Base-by-base conservation (phyloP, 148 eudicot species). In the Gaultheria prostrata region DNA sequence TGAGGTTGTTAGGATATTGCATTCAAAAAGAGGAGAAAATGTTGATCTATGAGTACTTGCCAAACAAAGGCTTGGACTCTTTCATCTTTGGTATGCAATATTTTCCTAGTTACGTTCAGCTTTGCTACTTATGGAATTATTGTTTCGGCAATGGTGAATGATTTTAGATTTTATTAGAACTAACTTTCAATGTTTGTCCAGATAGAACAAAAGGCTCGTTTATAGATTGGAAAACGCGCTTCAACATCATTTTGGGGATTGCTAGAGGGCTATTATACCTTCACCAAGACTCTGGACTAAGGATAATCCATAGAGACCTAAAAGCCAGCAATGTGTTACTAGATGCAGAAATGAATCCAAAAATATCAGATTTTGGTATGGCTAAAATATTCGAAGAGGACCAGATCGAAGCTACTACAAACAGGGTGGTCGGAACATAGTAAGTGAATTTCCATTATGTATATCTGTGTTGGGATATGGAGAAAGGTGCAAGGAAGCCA, bases 1-100 rank as follows among this genome's bases (percentile, higher is more conserved):
- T 65, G 32, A 26, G 71, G 71, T 28, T 65, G 15, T 65, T 65
- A 33, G 71, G 33, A 65, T 65, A 28, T 65, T 65, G 71, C 71
- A 26, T 65, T 11, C 4, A 26, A 11, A 28, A 28, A 11, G 71
- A 65, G 30, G 71, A 65, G 33, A 65, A 28, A 12, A 24, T 75
- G 45, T 8, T 20, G 13, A 85, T 91, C 80, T 92, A 91, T 35
- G 93, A 92, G 80, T 91, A 85, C 84, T 50, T 92, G 86, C 91
- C 91, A 28, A 91, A 92, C 87, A 89, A 82, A 84, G 85, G 94
- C 87, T 88, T 92, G 89, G 94, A 92, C 80, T 69, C 59, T 2
- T 80, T 89, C 54, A 91, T 92, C 70, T 92, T 91, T 81, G 88
- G 94, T 91, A 70, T 82, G 91, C 24, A 18, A 2, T 54, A 7